phyloP scores from a whole-genome alignment of 441 rosid genomes.

The Geranium incanum region DNA sequence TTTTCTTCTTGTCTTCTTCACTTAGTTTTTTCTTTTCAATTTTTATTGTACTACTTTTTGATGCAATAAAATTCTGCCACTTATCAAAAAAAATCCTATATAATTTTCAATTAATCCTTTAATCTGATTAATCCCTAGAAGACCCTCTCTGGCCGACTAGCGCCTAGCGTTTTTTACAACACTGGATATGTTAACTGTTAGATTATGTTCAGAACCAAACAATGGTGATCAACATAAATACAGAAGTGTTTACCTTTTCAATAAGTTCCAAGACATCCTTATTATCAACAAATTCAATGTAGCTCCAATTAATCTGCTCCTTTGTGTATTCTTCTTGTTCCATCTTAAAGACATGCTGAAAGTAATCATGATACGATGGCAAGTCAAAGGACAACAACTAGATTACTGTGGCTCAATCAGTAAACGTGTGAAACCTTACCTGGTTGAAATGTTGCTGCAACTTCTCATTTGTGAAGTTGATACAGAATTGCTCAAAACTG shows the following conservation, averaged over 20 bases:
- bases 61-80: too few relatives aligned
- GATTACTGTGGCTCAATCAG: neutral
- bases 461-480: conserved; percentile 71
- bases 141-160: too few relatives aligned
- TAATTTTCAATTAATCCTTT: too few relatives aligned
- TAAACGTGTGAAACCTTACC: conserved; percentile 26
- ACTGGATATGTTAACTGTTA: too few relatives aligned
- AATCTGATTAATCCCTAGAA: too few relatives aligned
- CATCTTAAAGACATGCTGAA: conserved; percentile 77
- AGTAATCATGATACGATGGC: conserved; percentile 7
- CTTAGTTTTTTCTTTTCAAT: too few relatives aligned
- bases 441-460: conserved; percentile 78
- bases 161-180: too few relatives aligned
- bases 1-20: too few relatives aligned
- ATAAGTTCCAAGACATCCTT: conserved; percentile 68
- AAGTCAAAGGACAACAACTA: conserved; percentile 2
- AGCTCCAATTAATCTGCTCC: conserved; percentile 74
- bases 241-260: conserved; percentile 38
- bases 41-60: too few relatives aligned
- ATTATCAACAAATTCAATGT: conserved; percentile 69
- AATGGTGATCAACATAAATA: neutral
- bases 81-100: too few relatives aligned
- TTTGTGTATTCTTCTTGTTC: conserved; percentile 71
- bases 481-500: conserved; percentile 76
- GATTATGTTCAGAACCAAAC: neutral